phyloP scores from a whole-genome alignment of 345 rosid genomes.

The Ailanthus altissimus region DNA sequence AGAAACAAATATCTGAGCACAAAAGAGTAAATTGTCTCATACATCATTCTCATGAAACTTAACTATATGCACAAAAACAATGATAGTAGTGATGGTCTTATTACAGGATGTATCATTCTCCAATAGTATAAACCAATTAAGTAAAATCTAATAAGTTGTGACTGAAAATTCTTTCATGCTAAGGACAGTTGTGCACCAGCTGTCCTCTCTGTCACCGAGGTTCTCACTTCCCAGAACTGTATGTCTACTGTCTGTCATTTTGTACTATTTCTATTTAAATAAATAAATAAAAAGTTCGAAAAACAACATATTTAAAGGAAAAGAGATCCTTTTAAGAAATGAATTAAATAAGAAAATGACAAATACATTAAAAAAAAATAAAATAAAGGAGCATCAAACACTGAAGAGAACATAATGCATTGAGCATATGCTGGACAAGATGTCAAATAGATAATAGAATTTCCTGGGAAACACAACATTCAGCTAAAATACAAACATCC shows the following conservation, averaged over 20 bases:
- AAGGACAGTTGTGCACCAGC: neutral
- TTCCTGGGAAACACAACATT: neutral
- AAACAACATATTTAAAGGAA: neutral
- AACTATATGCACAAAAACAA: conserved; percentile 2
- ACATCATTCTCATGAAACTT: neutral
- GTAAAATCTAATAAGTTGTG: neutral
- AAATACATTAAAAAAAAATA: neutral
- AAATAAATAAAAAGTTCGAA: neutral
- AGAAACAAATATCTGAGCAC: neutral
- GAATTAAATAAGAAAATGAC: neutral
- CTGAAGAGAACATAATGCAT: neutral
- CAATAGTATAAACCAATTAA: neutral
- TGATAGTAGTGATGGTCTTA: neutral
- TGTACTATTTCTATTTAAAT: neutral
- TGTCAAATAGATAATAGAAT: neutral
- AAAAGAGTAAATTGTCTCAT: neutral
- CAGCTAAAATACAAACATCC: neutral
- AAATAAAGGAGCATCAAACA: neutral
- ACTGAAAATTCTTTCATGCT: neutral
- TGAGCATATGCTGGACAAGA: neutral
- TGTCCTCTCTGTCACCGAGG: neutral
- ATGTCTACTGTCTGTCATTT: neutral
- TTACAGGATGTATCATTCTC: neutral
- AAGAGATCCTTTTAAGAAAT: neutral
- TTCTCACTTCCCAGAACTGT: neutral